phyloP scores from a whole-genome alignment of 2,329 filamentous ascomycete genomes.

The Emmonsiellopsis sp. region DNA sequence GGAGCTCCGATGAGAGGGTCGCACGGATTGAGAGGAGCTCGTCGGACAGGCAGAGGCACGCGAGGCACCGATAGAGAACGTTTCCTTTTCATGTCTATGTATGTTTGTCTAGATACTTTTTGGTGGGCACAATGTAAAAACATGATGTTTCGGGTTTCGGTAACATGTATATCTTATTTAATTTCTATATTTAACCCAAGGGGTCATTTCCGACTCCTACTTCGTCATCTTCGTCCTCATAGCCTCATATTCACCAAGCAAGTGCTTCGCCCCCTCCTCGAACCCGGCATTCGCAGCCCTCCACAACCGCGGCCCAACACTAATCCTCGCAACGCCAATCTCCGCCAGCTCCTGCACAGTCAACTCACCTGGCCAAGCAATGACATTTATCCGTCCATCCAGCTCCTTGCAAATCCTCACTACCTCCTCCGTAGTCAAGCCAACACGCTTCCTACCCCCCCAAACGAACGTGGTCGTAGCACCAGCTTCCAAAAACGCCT shows the following conservation, averaged over 20 bases:
- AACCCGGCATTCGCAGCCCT: conserved; percentile 26
- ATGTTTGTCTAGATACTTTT: too few species aligned
- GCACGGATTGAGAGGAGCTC: too few species aligned
- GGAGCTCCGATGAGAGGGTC: not conserved
- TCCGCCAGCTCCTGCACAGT: conserved; percentile 37
- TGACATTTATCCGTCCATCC: conserved; percentile 43
- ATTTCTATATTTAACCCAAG: too few species aligned
- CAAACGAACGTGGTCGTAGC: conserved; percentile 54
- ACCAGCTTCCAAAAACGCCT: conserved; percentile 49
- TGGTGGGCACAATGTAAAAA: too few species aligned
- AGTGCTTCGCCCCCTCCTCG: conserved; percentile 8
- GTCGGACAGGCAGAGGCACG: too few species aligned
- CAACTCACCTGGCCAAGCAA: conserved; percentile 33
- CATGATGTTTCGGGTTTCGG: too few species aligned
- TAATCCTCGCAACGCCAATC: conserved; percentile 48
- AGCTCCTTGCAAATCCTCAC: conserved; percentile 40
- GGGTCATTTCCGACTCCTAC: not conserved
- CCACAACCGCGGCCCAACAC: conserved; percentile 44
- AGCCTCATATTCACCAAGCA: conserved; percentile 10
- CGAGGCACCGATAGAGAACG: too few species aligned
- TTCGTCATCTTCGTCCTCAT: conserved; percentile 7
- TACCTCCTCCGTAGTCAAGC: conserved; percentile 40
- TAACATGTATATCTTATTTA: too few species aligned
- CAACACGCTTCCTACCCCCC: conserved; percentile 41
- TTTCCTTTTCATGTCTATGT: too few species aligned